phyloP scores from a whole-genome alignment of 768 basidiomycete genomes.

The Mycena kentingensis region DNA sequence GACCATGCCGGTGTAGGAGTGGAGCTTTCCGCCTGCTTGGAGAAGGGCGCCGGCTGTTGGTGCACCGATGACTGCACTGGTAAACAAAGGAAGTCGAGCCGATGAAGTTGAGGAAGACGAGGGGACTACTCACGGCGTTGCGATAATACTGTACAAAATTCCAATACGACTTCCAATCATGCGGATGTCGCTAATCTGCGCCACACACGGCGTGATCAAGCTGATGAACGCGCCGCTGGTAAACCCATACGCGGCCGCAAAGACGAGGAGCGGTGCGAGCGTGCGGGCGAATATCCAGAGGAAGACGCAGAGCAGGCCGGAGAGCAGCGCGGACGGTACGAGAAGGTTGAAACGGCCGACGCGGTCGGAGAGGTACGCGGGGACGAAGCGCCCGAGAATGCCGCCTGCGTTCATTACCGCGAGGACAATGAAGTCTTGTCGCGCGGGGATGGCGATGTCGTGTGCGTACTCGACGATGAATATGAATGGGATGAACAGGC shows the following conservation, averaged over 20 bases:
- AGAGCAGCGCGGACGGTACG: conserved; percentile 59
- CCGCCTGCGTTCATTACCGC: conserved; percentile 72
- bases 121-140: conserved; percentile 67
- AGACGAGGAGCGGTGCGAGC: conserved; percentile 46
- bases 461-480: conserved; percentile 65
- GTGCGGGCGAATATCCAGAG: conserved; percentile 56
- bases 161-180: conserved; percentile 68
- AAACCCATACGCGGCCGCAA: conserved; percentile 62
- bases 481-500: conserved; percentile 72
- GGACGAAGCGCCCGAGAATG: conserved; percentile 62
- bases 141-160: conserved; percentile 62
- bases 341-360: conserved; percentile 71
- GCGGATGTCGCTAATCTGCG: conserved; percentile 59
- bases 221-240: conserved; percentile 70
- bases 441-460: conserved; percentile 40
- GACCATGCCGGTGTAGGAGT: conserved; percentile 54
- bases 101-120: background rate
- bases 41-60: conserved; percentile 66
- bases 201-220: conserved; percentile 67
- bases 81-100: conserved; percentile 2
- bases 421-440: conserved; percentile 55
- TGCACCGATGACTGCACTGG: conserved; percentile 63
- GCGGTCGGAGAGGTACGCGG: conserved; percentile 64
- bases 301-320: conserved; percentile 59
- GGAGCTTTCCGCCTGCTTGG: conserved; percentile 37